These are phyloP conservation scores for Lineolata rhizophorae DNA, from an alignment of 495 filamentous ascomycete genomes.

Conservation along the genomic window DNA sequence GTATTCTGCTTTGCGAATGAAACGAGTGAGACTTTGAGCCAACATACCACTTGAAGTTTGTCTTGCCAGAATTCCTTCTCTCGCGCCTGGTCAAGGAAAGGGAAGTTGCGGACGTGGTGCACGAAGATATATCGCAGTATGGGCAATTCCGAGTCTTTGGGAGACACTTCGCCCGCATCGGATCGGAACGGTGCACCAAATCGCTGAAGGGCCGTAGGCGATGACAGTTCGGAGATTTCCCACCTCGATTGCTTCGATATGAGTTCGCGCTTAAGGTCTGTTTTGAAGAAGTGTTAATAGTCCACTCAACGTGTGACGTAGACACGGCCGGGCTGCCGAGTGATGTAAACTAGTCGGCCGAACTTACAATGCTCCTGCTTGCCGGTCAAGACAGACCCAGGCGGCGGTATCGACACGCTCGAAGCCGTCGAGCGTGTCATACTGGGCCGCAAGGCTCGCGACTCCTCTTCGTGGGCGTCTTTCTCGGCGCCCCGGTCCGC, in stretches of 20 bases:
- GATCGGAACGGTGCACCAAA: conserved; percentile 93
- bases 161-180: conserved; percentile 76
- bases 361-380: conserved; percentile 93
- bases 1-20: too few species aligned
- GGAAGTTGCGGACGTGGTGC: conserved; percentile 92
- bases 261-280: conserved; percentile 92
- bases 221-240: conserved; percentile 82
- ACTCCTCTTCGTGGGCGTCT: too few species aligned
- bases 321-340: background rate
- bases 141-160: conserved; percentile 83
- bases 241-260: conserved; percentile 68
- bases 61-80: conserved; percentile 99
- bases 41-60: conserved; percentile 76
- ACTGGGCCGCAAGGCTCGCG: too few species aligned
- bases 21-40: background rate
- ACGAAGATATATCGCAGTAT: conserved; percentile 95
- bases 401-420: conserved; percentile 17
- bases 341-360: conserved; percentile 1
- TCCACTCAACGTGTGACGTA: background rate
- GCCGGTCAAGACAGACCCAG: conserved; percentile 49
- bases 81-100: conserved; percentile 81
- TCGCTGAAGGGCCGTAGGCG: conserved; percentile 77
- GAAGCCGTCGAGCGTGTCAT: conserved; percentile 7
- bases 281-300: conserved; percentile 15
- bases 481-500: too few species aligned